phyloP scores from a whole-genome alignment of 2,329 filamentous ascomycete species.

The Xylaria arbuscula region DNA sequence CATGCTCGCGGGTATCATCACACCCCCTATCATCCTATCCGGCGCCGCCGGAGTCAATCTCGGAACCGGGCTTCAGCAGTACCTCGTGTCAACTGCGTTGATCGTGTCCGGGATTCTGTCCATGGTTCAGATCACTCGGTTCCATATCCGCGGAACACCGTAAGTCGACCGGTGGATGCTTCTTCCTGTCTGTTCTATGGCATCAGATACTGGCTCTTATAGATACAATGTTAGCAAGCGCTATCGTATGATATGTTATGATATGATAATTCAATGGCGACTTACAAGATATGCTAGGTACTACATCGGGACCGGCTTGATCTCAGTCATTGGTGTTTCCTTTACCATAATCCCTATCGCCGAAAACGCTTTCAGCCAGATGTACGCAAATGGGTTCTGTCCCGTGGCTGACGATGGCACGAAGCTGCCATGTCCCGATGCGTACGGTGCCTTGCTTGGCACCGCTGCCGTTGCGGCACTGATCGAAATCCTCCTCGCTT shows the following conservation, averaged over 20 bases:
- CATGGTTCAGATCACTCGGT: slow-evolving; percentile 79
- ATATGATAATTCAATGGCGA: not conserved
- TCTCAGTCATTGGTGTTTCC: slow-evolving; percentile 82
- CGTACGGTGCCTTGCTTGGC: slow-evolving; percentile 80
- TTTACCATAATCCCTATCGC: slow-evolving; percentile 82
- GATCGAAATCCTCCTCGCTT: slow-evolving; percentile 78
- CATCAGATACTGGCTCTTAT: too few species aligned
- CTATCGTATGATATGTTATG: not conserved
- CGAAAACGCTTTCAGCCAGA: slow-evolving; percentile 76
- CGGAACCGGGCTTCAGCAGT: slow-evolving; percentile 70
- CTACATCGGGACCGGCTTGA: slow-evolving; percentile 80
- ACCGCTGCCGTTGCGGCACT: slow-evolving; percentile 73
- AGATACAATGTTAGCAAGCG: not conserved
- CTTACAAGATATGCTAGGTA: slow-evolving; percentile 61
- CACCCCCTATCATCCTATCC: slow-evolving; percentile 79
- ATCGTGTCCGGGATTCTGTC: slow-evolving; percentile 84
- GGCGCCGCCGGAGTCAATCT: slow-evolving; percentile 73
- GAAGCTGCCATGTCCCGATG: slow-evolving; percentile 78
- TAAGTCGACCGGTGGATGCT: slow-evolving; percentile 50
- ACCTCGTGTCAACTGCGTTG: slow-evolving; percentile 80
- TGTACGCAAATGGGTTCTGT: slow-evolving; percentile 80
- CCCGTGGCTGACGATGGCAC: slow-evolving; percentile 69
- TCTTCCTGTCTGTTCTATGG: not conserved
- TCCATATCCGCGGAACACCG: slow-evolving; percentile 76
- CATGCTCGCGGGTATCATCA: slow-evolving; percentile 81